Conservation (phyloP, 2,329 filamentous ascomycete genomes). For the Colletotrichum musae region DNA sequence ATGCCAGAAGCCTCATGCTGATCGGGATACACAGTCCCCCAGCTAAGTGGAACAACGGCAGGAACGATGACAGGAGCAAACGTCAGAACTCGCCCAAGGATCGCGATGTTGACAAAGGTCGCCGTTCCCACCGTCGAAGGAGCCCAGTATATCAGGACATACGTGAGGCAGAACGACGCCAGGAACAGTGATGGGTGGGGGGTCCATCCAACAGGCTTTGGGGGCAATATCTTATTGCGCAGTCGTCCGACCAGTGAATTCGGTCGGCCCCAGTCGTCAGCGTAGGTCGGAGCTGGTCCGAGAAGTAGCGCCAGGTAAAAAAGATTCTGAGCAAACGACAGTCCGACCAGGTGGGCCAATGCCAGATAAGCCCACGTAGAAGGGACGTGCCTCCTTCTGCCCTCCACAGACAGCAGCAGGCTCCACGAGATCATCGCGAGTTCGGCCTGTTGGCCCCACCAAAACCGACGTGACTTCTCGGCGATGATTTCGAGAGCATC, state of each 20-base stretch:
- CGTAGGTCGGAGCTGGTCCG: constrained; percentile 64
- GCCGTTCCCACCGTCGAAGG: constrained; percentile 58
- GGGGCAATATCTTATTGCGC: constrained; percentile 50
- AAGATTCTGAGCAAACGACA: constrained; percentile 74
- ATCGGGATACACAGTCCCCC: constrained; percentile 61
- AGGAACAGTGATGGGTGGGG: constrained; percentile 56
- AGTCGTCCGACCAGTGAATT: constrained; percentile 49
- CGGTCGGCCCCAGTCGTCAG: constrained; percentile 46
- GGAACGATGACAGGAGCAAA: constrained; percentile 63
- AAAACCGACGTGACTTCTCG: constrained; percentile 68
- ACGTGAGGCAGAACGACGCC: constrained; percentile 52
- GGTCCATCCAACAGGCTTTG: constrained; percentile 61
- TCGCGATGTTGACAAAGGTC: constrained; percentile 53
- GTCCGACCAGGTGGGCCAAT: constrained; percentile 71
- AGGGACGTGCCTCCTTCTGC: constrained; percentile 69
- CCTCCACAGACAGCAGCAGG: constrained; percentile 71
- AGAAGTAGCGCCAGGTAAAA: constrained; percentile 73
- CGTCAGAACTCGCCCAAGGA: constrained; percentile 55
- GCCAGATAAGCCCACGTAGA: constrained; percentile 69
- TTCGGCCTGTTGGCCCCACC: constrained; percentile 75
- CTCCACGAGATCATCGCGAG: constrained; percentile 68
- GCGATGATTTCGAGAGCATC: constrained; percentile 70
- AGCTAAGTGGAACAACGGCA: constrained; percentile 62
- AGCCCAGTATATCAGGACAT: constrained; percentile 53
- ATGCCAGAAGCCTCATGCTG: constrained; percentile 56